Evolutionary conservation across 371 early-diverging fungal genomes (phyloP), one percentile per base, ranked within the genome.

Genomic region (Mucor irregularis): DNA sequence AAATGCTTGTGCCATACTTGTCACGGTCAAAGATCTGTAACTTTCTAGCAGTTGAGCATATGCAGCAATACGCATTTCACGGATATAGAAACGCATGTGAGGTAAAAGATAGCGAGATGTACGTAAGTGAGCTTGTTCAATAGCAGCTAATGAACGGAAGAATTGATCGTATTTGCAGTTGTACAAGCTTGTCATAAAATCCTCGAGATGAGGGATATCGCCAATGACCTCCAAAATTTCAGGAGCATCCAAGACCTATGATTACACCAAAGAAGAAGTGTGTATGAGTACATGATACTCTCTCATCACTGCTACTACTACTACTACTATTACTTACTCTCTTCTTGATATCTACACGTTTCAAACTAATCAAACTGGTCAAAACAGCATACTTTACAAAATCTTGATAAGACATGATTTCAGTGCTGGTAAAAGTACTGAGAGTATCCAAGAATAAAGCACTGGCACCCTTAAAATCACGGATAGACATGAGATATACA

Each of bases 21-120:
- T 89, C 58, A 99, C 83, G 9, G 96, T 93, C 42, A 99, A 78
- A 43, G 92, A 92, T 63, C 96, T 83, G 73, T 99, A 99, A 29
- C 97, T 97, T 62, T 99, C 94, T 31, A 99, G 82, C 33, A 99
- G 77, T 74, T 99, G 99, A 16, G 92, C 89, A 77, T 99, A 99
- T 34, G 90, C 95, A 33, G 90, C 86, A 49, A 99, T 95, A 61
- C 97, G 92, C 98, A 99, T 97, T 70, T 99, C 99, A 38, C 96
- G 93, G 13, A 93, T 90, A 65, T 94, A 96, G 78, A 81, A 98
- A 6, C 88, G 86, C 74, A 86, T 86, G 63, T 99, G 99, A 21
- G 88, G 76, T 74, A 75, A 78, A 21, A 97, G 79, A 55, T 88
- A 90, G 57, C 90, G 78, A 46, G 71, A 83, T 17, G 72, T 74